Evolutionary conservation across 768 basidiomycete species (phyloP).

Genomic region (Suillus sp.): DNA sequence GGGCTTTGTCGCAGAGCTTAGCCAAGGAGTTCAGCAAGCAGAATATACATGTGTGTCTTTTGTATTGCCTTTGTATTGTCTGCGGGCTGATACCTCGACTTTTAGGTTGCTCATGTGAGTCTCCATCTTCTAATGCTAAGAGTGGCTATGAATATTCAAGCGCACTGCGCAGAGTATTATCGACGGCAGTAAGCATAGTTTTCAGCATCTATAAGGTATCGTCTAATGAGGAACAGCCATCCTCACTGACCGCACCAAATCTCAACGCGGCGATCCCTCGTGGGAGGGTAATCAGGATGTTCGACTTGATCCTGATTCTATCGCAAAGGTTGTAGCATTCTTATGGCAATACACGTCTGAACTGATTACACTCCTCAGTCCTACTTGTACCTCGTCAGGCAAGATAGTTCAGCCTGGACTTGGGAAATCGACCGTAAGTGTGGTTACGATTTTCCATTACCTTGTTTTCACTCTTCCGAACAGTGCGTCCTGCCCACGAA

Average conservation of each 20-base stretch:
- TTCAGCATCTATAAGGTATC: background rate
- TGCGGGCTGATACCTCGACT: conserved; percentile 9
- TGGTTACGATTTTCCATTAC: background rate
- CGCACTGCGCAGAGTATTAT: background rate
- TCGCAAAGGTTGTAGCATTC: conserved; percentile 56
- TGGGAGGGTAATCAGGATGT: conserved; percentile 49
- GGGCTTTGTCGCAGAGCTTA: conserved; percentile 69
- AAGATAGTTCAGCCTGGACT: conserved; percentile 73
- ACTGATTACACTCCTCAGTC: conserved; percentile 41
- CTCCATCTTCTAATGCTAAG: background rate
- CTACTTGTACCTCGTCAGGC: conserved; percentile 65
- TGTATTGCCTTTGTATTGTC: background rate
- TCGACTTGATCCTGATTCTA: conserved; percentile 63
- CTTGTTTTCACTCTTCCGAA: background rate
- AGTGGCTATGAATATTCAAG: background rate
- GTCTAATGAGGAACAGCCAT: background rate
- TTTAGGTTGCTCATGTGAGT: conserved; percentile 67
- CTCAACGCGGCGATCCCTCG: conserved; percentile 32
- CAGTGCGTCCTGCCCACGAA: conserved; percentile 56
- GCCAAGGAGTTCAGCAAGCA: conserved; percentile 75
- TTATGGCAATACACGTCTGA: background rate
- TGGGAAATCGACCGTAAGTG: conserved; percentile 79
- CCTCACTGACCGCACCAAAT: conserved; percentile 37
- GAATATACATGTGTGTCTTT: conserved; percentile 62
- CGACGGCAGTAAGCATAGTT: background rate